These are phyloP conservation scores for Monosporozyma unispora DNA, from an alignment of 805 yeast species.

Conservation along the genomic window DNA sequence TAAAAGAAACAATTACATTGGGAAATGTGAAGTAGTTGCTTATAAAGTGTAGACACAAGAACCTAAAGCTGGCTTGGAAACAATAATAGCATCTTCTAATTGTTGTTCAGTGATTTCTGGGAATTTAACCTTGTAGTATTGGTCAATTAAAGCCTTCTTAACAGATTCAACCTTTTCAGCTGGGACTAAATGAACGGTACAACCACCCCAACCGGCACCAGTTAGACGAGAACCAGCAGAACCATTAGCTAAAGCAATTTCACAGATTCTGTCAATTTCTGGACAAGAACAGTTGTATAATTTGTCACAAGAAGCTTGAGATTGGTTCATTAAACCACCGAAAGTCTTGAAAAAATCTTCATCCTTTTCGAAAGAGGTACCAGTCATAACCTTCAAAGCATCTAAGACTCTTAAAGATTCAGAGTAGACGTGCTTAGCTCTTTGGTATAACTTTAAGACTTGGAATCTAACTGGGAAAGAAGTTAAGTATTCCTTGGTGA, in stretches of 20 bases:
- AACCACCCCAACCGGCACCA: slow-evolving; percentile 78
- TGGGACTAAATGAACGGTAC: slow-evolving; percentile 52
- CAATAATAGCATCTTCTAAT: slow-evolving; percentile 43
- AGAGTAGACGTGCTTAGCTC: slow-evolving; percentile 53
- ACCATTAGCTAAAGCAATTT: slow-evolving; percentile 46
- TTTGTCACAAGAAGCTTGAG: slow-evolving; percentile 45
- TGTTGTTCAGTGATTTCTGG: slow-evolving; percentile 41
- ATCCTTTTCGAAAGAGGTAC: slow-evolving; percentile 10
- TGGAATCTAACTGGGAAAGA: slow-evolving; percentile 49
- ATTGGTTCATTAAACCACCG: slow-evolving; percentile 50
- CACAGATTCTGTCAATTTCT: slow-evolving; percentile 45
- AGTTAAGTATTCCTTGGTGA: slow-evolving; percentile 37
- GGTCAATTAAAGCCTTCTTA: slow-evolving; percentile 39
- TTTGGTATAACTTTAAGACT: slow-evolving; percentile 42
- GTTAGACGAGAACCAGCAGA: slow-evolving; percentile 62
- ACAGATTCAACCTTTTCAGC: slow-evolving; percentile 24
- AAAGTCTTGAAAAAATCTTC: slow-evolving; percentile 34
- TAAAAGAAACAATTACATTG: no score
- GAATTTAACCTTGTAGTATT: slow-evolving; percentile 42
- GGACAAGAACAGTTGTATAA: slow-evolving; percentile 47
- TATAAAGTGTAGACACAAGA: slow-evolving; percentile 29
- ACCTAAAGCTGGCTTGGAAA: slow-evolving; percentile 49
- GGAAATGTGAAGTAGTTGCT: slow-evolving; percentile 1
- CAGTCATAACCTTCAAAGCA: slow-evolving; percentile 36
- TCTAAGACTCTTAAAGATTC: slow-evolving; percentile 53